Evolutionary conservation across 768 basidiomycete genomes (phyloP).

Genomic region (Dioszegia hungarica): DNA sequence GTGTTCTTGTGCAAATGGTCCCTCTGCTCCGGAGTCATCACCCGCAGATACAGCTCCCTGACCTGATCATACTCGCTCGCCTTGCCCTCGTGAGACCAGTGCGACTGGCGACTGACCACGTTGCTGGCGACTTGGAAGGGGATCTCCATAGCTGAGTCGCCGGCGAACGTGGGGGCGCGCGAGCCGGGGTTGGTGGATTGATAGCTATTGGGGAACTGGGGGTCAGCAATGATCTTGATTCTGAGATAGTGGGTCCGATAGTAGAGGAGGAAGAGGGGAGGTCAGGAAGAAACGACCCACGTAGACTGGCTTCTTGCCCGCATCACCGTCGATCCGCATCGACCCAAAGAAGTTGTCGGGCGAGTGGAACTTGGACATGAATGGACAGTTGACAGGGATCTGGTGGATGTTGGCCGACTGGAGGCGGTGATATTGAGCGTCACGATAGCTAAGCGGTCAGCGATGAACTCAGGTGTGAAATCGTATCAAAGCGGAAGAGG

Average conservation of each 20-base stretch:
- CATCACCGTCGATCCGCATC: slow-evolving; percentile 44
- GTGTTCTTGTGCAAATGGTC: slow-evolving; percentile 45
- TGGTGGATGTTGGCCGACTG: slow-evolving; percentile 45
- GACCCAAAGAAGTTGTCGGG: slow-evolving; percentile 44
- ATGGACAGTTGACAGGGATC: slow-evolving; percentile 33
- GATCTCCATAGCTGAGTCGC: slow-evolving; percentile 22
- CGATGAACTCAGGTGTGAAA: background rate
- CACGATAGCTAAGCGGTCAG: slow-evolving; percentile 30
- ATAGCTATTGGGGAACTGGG: slow-evolving; percentile 29
- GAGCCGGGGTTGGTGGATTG: slow-evolving; percentile 19
- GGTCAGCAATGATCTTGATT: background rate
- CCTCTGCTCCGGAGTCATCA: slow-evolving; percentile 36
- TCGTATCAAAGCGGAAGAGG: too few species aligned
- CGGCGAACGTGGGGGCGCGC: slow-evolving; percentile 27
- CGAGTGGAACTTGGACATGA: slow-evolving; percentile 41
- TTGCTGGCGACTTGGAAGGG: slow-evolving; percentile 40
- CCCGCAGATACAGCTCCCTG: slow-evolving; percentile 41
- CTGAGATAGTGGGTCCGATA: background rate
- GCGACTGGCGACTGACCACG: slow-evolving; percentile 34
- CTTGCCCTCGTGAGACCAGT: slow-evolving; percentile 45
- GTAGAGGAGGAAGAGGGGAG: background rate
- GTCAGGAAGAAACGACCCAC: background rate
- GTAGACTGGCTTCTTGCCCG: slow-evolving; percentile 30
- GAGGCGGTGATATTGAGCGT: slow-evolving; percentile 41
- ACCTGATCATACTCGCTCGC: slow-evolving; percentile 45